Percentiles rank a stretch among this genome's conserved stretches.
Conservation (phyloP, 1,284 basidiomycete species). For the Ustilago esculenta region DNA sequence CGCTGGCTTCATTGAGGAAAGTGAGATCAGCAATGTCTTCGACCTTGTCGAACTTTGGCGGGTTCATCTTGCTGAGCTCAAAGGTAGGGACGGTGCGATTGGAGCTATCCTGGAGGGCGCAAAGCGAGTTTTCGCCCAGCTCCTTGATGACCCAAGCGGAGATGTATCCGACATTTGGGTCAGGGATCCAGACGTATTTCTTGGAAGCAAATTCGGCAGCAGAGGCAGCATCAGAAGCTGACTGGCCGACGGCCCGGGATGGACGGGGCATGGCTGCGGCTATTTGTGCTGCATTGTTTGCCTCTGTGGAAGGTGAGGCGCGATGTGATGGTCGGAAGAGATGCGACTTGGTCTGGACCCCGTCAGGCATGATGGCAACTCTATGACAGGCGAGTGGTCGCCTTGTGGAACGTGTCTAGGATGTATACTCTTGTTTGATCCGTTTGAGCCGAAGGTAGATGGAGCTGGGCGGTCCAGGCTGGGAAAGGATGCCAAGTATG, state of each 20-base stretch:
- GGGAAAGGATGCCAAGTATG: too few species aligned
- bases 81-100: constrained; percentile 55
- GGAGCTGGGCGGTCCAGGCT: too few species aligned
- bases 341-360: constrained; percentile 49
- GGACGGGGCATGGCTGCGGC: constrained; percentile 49
- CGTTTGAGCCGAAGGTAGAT: too few species aligned
- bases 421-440: too few species aligned
- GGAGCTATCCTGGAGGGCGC: constrained; percentile 72
- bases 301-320: constrained; percentile 34
- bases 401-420: neutral
- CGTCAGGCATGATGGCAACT: constrained; percentile 43
- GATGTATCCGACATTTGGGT: constrained; percentile 86
- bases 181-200: constrained; percentile 96
- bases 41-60: constrained; percentile 96
- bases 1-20: constrained; percentile 96
- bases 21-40: constrained; percentile 99
- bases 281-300: constrained; percentile 42
- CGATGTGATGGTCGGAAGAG: constrained; percentile 47
- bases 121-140: constrained; percentile 76
- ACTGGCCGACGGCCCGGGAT: constrained; percentile 53
- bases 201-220: constrained; percentile 96
- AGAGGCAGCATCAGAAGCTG: constrained; percentile 49
- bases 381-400: neutral
- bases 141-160: constrained; percentile 89
- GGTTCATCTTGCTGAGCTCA: constrained; percentile 73